Base-by-base conservation (phyloP, 2,329 filamentous ascomycete species). In the Colletotrichum salicis region DNA sequence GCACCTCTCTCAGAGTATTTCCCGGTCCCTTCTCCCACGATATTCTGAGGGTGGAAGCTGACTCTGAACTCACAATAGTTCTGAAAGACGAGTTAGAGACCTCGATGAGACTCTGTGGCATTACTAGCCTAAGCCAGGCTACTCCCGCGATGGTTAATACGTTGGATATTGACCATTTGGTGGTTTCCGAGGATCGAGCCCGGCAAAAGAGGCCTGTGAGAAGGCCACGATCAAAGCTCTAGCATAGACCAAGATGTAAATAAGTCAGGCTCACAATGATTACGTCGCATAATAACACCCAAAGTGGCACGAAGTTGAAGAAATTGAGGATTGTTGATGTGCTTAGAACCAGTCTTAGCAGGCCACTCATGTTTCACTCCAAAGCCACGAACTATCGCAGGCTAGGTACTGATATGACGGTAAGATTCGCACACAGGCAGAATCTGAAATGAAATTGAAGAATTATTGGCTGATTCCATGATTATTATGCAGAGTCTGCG, bases 11-110 rank as follows among this genome's bases (percentile, higher is more conserved):
- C 67, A 63, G 57, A 67, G 67, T 67, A 55, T 59, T 57, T 22
- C 2, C 1, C 19, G 4, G 3, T 3, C 2, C 5, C 24, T 5
- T 3, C 3, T 24, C 11, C 10, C 4, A 22, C 4, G 4, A 19
- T n/a, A 0, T 45, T 29, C 4, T 29, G 12, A 27, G n/a, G 13
- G 31, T 51, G 7, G 3, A 4, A 11, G 19, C 35, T 3, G 37
- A 13, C 24, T 31, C n/a, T 5, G 29, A 63, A 45, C 29, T 8
- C 5, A 3, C 15, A 41, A 41, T 22, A 64, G 57, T 64, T 5
- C 71, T 80, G 0, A 79, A 79, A 19, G 79, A 80, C 37, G 78
- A 80, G 51, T 72, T 80, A 0, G 78, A 79, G 24, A 79, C 69
- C 4, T 71, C 64, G 6, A 79, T 80, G 78, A 75, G 78, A 12